Evolutionary conservation across 1,139 yeast genomes (phyloP).

Genomic region (Geotrichum cucujoidarum): DNA sequence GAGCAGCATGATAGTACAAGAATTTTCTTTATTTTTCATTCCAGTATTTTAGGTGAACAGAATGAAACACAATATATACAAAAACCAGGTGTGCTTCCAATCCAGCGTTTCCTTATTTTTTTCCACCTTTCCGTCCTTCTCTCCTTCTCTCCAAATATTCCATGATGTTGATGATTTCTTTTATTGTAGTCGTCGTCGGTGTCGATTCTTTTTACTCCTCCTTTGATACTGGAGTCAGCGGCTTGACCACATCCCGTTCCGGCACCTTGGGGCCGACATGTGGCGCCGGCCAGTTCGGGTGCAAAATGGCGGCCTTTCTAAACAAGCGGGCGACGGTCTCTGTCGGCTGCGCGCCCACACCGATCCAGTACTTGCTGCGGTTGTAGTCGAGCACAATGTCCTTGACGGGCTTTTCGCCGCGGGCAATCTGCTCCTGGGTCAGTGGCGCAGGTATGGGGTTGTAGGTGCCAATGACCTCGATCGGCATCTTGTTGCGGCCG

Average conservation of each 20-base stretch:
- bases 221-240: slow-evolving; percentile 3
- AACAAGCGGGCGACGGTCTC: slow-evolving; percentile 73
- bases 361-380: slow-evolving; percentile 95
- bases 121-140: too few species aligned
- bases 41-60: too few species aligned
- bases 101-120: too few species aligned
- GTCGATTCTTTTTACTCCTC: neutral
- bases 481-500: slow-evolving; percentile 80
- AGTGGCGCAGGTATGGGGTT: slow-evolving; percentile 76
- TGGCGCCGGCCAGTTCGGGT: slow-evolving; percentile 63
- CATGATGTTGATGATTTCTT: too few species aligned
- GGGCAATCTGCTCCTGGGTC: slow-evolving; percentile 51
- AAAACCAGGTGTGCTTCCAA: too few species aligned
- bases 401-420: slow-evolving; percentile 60
- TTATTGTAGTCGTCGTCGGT: too few species aligned
- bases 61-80: too few species aligned
- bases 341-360: slow-evolving; percentile 97
- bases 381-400: slow-evolving; percentile 80
- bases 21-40: too few species aligned
- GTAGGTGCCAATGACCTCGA: slow-evolving; percentile 93
- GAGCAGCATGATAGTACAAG: too few species aligned
- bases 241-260: slow-evolving; percentile 15
- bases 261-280: slow-evolving; percentile 19
- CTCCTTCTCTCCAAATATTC: too few species aligned
- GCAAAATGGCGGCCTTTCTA: slow-evolving; percentile 56